These are phyloP conservation scores for Sporothrix variecibatus DNA, from an alignment of 2,329 filamentous ascomycete species.

Conservation along the genomic window DNA sequence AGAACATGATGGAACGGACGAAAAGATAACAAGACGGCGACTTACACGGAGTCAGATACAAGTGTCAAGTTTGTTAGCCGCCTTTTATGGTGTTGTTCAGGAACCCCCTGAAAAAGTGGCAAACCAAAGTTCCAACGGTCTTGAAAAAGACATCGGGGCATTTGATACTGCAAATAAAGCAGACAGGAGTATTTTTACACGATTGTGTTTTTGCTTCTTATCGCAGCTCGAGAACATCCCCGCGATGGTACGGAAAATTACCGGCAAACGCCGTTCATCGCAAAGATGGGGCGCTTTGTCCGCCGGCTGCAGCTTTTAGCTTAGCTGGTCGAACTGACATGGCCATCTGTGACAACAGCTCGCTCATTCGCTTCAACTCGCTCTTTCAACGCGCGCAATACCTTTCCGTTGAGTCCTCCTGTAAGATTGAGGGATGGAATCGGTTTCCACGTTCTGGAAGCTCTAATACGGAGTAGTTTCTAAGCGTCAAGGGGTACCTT, in stretches of 20 bases:
- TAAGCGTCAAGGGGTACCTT: background rate
- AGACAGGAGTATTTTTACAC: background rate
- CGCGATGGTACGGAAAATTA: background rate
- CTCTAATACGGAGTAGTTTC: background rate
- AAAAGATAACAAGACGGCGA: background rate
- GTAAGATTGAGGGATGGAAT: background rate
- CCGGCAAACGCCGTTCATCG: slow-evolving; percentile 23
- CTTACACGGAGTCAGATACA: background rate
- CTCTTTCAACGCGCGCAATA: background rate
- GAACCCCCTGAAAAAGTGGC: background rate
- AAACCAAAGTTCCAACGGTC: background rate
- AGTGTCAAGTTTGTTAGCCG: background rate
- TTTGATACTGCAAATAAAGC: background rate
- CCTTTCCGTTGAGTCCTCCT: background rate
- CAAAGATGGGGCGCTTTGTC: background rate
- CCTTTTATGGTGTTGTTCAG: background rate
- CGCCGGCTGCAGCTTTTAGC: background rate
- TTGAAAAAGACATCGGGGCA: background rate
- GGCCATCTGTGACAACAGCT: background rate
- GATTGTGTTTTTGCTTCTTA: background rate
- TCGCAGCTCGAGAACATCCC: background rate
- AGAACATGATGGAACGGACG: background rate
- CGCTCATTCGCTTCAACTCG: background rate
- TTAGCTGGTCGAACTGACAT: background rate
- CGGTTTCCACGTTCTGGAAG: background rate